A percentile compares a stretch with the other conserved stretches of the same genome.
Conservation (phyloP, 768 basidiomycete genomes). For the Xanthoconium stramineum region DNA sequence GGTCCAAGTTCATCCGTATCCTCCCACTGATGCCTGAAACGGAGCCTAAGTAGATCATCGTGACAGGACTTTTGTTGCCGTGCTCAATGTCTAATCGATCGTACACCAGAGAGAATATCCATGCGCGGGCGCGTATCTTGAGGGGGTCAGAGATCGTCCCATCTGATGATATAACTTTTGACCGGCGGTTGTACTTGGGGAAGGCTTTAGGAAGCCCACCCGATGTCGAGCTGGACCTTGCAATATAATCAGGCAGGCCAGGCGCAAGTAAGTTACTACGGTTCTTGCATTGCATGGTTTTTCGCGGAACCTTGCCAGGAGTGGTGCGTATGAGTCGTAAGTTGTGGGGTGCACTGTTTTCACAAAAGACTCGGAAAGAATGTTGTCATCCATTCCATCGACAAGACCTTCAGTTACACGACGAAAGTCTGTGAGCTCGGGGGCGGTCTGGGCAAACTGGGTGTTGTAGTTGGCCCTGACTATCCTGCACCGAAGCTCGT, state of each 20-base stretch:
- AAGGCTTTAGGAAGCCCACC: slow-evolving; percentile 11
- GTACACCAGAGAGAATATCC: not conserved
- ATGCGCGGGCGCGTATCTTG: not conserved
- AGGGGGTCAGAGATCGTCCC: not conserved
- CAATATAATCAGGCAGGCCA: slow-evolving; percentile 14
- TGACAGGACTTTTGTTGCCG: not conserved
- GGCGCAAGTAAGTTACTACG: too few relatives aligned
- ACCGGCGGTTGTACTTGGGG: slow-evolving; percentile 4
- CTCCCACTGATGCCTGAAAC: not conserved
- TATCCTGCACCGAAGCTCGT: too few relatives aligned
- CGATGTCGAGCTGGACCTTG: slow-evolving; percentile 15
- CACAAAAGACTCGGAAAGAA: slow-evolving; percentile 5
- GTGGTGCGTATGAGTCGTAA: slow-evolving; percentile 12
- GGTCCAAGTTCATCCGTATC: not conserved
- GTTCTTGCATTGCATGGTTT: not conserved
- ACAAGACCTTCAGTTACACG: not conserved
- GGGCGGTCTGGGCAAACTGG: not conserved
- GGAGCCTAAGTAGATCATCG: not conserved
- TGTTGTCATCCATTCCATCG: not conserved
- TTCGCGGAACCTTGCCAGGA: slow-evolving; percentile 5
- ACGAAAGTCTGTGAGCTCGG: slow-evolving; percentile 1
- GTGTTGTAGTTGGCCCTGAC: too few relatives aligned
- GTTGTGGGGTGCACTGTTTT: slow-evolving; percentile 10
- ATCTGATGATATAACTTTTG: not conserved
- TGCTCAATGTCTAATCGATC: not conserved